A percentile compares a stretch with the other conserved stretches of the same genome.
phyloP scores from a whole-genome alignment of 1,139 yeast species.

The Lodderomyces orthopsilosis region DNA sequence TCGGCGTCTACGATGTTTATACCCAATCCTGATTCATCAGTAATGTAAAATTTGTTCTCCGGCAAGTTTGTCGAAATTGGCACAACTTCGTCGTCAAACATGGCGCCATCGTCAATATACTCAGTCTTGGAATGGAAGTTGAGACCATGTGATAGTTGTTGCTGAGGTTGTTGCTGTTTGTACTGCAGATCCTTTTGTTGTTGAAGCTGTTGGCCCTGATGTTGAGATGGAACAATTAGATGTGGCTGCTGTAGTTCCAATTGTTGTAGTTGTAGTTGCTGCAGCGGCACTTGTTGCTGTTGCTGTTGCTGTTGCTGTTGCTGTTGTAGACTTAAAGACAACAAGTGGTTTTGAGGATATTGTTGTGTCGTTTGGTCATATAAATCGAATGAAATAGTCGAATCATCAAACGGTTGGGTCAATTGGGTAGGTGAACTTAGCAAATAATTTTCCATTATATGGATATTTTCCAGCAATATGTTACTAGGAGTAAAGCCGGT shows the following conservation, averaged over 20 bases:
- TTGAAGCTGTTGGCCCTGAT: slow-evolving; percentile 2
- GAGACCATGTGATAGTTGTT: neutral
- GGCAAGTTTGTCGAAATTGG: slow-evolving; percentile 22
- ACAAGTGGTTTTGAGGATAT: slow-evolving; percentile 1
- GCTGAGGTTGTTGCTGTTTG: slow-evolving; percentile 2
- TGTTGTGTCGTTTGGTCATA: slow-evolving; percentile 8
- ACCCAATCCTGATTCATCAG: slow-evolving; percentile 6
- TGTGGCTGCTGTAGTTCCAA: slow-evolving; percentile 9
- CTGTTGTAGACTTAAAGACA: slow-evolving; percentile 3
- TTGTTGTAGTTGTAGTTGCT: slow-evolving; percentile 6
- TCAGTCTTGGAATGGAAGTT: neutral
- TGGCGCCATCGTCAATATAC: slow-evolving; percentile 2
- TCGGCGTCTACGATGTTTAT: slow-evolving; percentile 4
- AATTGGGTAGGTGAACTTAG: slow-evolving; percentile 46
- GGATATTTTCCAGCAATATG: neutral
- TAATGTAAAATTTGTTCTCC: slow-evolving; percentile 10
- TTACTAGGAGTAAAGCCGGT: neutral
- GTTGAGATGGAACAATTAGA: slow-evolving; percentile 3
- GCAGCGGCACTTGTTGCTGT: slow-evolving; percentile 4
- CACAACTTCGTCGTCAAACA: slow-evolving; percentile 19
- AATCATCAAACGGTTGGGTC: slow-evolving; percentile 32
- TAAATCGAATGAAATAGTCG: slow-evolving; percentile 8
- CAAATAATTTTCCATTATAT: slow-evolving; percentile 40
- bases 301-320: slow-evolving; percentile 9
- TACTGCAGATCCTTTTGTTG: slow-evolving; percentile 2